Base-by-base conservation (phyloP, 139 green algal species). In the Chlorella sorokiniana region DNA sequence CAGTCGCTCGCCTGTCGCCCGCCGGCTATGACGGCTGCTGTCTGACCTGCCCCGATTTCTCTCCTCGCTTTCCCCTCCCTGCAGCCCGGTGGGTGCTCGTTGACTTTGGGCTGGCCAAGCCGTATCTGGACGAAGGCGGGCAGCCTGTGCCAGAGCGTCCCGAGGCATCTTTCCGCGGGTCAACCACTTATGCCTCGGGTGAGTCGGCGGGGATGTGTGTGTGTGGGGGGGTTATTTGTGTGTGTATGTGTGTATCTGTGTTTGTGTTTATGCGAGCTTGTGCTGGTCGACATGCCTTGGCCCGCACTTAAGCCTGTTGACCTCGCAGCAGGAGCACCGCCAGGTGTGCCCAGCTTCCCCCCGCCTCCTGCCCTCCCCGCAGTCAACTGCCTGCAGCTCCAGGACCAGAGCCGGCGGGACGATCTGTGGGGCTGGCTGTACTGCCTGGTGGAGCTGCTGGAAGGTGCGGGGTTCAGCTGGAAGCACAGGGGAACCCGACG, bases 401-500 rank as follows among this genome's bases (percentile, higher is more conserved):
- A 85, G 75, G 91, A 95, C 82, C 86, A 93, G 69, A 86, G 91
- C 33, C 86, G 93, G n/a, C 38, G 93, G 18, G 95, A 98, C 77
- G 95, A 98, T 89, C 78, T 98, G 54, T 98, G 95, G 95, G 90
- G 79, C 62, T 95, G 96, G 91, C 79, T 98, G 1, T 98, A 97
- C 78, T 91, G 94, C 61, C 48, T 98, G 73, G 88, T 94, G 10
- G 95, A 98, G 87, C 85, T 97, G 52, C 11, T 94, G 29, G 81
- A 85, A 18, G 91, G 90, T 76, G 22, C 25, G 77, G 25, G 31
- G 31, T 23, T 44, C 9, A 42, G n/a, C n/a, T n/a, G n/a, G n/a
- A n/a, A n/a, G n/a, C n/a, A n/a, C n/a, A n/a, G n/a, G n/a, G n/a
- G n/a, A n/a, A n/a, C n/a, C n/a, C n/a, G n/a, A n/a, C n/a, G n/a